A percentile compares a stretch with the other conserved stretches of the same genome.
phyloP scores from a whole-genome alignment of 2,329 filamentous ascomycete species.

The Trichoderma sp. region DNA sequence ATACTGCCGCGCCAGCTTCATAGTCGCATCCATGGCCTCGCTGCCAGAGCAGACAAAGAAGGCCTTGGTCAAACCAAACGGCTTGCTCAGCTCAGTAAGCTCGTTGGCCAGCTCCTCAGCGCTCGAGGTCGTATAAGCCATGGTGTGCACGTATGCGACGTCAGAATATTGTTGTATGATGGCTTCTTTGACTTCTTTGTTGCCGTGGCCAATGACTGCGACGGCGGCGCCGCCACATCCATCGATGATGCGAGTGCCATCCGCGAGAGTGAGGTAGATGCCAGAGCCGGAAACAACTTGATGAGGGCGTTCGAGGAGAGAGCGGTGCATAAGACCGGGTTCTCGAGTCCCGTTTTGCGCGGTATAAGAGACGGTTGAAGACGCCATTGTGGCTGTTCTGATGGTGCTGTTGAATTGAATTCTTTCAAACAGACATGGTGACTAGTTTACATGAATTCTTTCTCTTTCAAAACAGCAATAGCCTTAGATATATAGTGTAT shows the following conservation, averaged over 20 bases:
- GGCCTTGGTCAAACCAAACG: slow-evolving; percentile 40
- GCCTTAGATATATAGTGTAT: not conserved
- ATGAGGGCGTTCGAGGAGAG: slow-evolving; percentile 34
- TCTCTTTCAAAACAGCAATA: not conserved
- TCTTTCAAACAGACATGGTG: not conserved
- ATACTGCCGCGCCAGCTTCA: slow-evolving; percentile 54
- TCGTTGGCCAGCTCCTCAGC: slow-evolving; percentile 41
- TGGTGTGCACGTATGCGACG: slow-evolving; percentile 48
- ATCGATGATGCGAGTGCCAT: slow-evolving; percentile 59
- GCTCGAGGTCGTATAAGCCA: slow-evolving; percentile 52
- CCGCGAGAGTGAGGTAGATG: slow-evolving; percentile 38
- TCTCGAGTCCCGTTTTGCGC: slow-evolving; percentile 14
- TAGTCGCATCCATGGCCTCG: slow-evolving; percentile 49
- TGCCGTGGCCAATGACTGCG: slow-evolving; percentile 62
- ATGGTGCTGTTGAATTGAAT: not conserved
- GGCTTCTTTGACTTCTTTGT: slow-evolving; percentile 60
- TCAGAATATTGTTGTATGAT: slow-evolving; percentile 60
- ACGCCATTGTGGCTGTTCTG: not conserved
- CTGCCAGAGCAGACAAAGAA: slow-evolving; percentile 40
- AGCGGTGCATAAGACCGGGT: slow-evolving; percentile 39
- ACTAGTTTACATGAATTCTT: not conserved
- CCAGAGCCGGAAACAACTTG: slow-evolving; percentile 48
- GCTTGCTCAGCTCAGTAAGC: slow-evolving; percentile 41
- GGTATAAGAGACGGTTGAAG: not conserved
- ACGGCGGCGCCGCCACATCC: slow-evolving; percentile 69